Base-by-base conservation (phyloP, 495 filamentous ascomycete genomes). In the Rhypophila decipiens region DNA sequence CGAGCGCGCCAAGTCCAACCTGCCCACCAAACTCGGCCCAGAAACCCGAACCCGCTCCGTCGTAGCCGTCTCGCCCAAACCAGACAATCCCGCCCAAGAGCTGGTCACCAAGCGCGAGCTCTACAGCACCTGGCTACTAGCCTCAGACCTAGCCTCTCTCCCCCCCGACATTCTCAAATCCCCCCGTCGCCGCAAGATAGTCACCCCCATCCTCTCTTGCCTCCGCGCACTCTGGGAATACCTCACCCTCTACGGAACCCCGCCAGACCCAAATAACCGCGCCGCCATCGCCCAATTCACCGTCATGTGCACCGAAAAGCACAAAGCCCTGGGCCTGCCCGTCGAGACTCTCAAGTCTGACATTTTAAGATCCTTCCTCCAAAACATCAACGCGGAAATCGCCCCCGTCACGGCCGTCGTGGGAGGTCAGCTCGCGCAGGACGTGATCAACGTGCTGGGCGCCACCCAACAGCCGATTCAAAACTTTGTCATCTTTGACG, bases 391-490 rank as follows among this genome's bases (percentile, higher is more conserved):
- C 13, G 76, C 76, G 53, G 93, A 98, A 65, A 66, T 98, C 23
- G 83, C 85, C 23, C 89, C 93, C 19, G 87, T 94, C 10, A 83
- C 89, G 2, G 91, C 93, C 0, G 89, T 96, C 48, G 64, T 97
- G 20, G 93, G 93, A 21, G 93, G 90, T 1, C 79, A 87, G 58
- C 72, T 98, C 4, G 90, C 91, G 2, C 93, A 98, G 68, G 93
- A 98, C 61, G 88, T 95, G 17, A 97, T 98, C 65, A 97, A 96
- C 51, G 90, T 96, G 29, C 77, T 97, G 8, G 87, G 90, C 19
- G 77, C 82, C 52, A 77, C 86, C 35, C 88, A 96, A 68, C 93
- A 97, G 64, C 93, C 93, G 2, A 78, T 97, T 13, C 94, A 97
- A 72, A 98, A 98, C 61, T 79, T 96, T 58, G 74, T 95, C 27